Conservation (phyloP, 2,329 filamentous ascomycete genomes). For the Penicillium olsonii region DNA sequence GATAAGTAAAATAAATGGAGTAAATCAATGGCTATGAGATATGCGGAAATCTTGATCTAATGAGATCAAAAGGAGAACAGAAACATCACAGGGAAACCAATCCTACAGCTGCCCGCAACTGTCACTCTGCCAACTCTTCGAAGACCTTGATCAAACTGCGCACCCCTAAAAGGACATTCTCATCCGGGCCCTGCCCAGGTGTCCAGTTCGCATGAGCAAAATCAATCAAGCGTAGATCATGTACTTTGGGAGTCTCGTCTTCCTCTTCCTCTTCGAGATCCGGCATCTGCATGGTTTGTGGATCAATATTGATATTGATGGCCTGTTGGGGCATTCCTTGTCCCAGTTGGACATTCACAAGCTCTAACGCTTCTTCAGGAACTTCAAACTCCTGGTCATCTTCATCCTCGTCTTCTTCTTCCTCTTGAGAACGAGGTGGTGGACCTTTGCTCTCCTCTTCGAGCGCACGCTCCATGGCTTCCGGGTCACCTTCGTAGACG, state of each 20-base stretch:
- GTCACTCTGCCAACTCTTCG: conserved; percentile 56
- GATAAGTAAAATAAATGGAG: conserved; percentile 1
- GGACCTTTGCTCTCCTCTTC: conserved; percentile 44
- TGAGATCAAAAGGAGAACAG: background rate
- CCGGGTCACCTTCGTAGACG: conserved; percentile 65
- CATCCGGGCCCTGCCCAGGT: conserved; percentile 78
- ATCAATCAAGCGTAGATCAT: conserved; percentile 85
- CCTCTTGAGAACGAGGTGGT: conserved; percentile 29
- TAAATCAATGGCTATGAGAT: background rate
- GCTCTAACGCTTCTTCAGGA: conserved; percentile 32
- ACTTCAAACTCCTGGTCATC: conserved; percentile 33
- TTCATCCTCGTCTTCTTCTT: conserved; percentile 29
- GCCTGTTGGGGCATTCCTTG: conserved; percentile 31
- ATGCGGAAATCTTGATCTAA: background rate
- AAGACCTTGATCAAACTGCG: conserved; percentile 72
- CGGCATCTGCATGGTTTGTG: conserved; percentile 43
- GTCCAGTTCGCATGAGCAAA: conserved; percentile 91
- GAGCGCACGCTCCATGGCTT: conserved; percentile 54
- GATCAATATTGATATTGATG: conserved; percentile 39
- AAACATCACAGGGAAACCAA: background rate
- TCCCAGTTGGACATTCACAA: conserved; percentile 33
- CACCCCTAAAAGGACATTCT: conserved; percentile 77
- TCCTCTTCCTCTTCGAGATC: conserved; percentile 57
- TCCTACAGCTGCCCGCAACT: conserved; percentile 31
- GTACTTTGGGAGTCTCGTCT: conserved; percentile 66